Percentiles rank a stretch among this genome's conserved stretches.
phyloP scores from a whole-genome alignment of 257 asterid species.

The Nicotiana otophora region DNA sequence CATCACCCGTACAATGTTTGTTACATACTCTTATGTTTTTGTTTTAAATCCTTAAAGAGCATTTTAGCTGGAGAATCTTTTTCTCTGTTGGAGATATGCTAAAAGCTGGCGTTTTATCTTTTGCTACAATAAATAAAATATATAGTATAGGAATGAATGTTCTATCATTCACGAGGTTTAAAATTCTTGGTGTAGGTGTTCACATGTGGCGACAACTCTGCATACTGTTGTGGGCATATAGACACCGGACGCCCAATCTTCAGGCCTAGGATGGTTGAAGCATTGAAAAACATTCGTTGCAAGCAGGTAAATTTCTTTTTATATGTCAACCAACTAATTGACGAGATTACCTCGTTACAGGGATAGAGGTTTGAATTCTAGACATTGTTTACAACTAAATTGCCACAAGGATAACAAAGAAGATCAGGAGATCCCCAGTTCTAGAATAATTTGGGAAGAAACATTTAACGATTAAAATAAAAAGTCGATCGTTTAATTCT shows the following conservation, averaged over 20 bases:
- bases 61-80: neutral
- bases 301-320: conserved; percentile 49
- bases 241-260: conserved; percentile 67
- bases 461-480: neutral
- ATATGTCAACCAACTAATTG: neutral
- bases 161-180: neutral
- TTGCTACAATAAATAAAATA: neutral
- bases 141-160: neutral
- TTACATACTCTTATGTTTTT: neutral
- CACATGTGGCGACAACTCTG: conserved; percentile 84
- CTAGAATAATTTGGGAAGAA: neutral
- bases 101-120: neutral
- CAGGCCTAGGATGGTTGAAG: conserved; percentile 72
- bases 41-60: neutral
- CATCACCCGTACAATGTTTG: too few relatives aligned
- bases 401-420: neutral
- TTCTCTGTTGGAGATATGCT: neutral
- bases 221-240: conserved; percentile 75
- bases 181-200: conserved; percentile 47
- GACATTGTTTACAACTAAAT: neutral
- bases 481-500: neutral
- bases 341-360: neutral
- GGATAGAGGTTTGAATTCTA: neutral
- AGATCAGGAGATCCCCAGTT: neutral
- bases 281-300: conserved; percentile 58